phyloP scores from a whole-genome alignment of 2,329 filamentous ascomycete genomes.

The Alternaria gaisen region DNA sequence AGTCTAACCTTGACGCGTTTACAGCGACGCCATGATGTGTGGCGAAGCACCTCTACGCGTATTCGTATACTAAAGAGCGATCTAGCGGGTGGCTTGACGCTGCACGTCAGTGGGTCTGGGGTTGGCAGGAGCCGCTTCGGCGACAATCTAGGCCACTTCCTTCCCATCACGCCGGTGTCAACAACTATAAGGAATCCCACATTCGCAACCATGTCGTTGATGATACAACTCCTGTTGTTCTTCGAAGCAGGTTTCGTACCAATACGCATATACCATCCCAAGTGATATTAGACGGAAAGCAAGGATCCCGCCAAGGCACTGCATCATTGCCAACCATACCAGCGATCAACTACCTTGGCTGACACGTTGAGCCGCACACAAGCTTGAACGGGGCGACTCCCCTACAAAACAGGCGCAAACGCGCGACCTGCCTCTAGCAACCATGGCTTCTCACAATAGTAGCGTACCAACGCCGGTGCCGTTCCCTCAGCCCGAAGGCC shows the following conservation, averaged over 20 bases:
- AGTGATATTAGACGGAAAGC: slow-evolving; percentile 14
- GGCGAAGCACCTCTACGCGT: slow-evolving; percentile 7
- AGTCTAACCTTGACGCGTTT: slow-evolving; percentile 1
- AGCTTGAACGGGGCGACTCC: slow-evolving; percentile 1
- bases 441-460: slow-evolving; percentile 33
- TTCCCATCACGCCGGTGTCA: slow-evolving; percentile 3
- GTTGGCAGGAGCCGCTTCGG: slow-evolving; percentile 9
- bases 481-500: slow-evolving; percentile 36
- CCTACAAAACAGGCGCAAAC: slow-evolving; percentile 12
- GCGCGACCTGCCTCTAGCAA: neutral
- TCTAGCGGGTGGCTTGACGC: slow-evolving; percentile 11
- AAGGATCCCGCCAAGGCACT: slow-evolving; percentile 28
- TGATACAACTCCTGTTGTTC: neutral
- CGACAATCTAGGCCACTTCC: slow-evolving; percentile 12
- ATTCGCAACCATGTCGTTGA: slow-evolving; percentile 13
- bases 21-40: neutral
- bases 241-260: slow-evolving; percentile 13
- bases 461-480: slow-evolving; percentile 38
- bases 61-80: slow-evolving; percentile 3
- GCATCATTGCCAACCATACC: slow-evolving; percentile 18
- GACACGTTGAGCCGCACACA: slow-evolving; percentile 14
- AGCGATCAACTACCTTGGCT: slow-evolving; percentile 25
- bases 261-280: slow-evolving; percentile 6
- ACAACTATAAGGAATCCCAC: slow-evolving; percentile 11
- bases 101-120: slow-evolving; percentile 19